phyloP scores from a whole-genome alignment of 345 rosid genomes.

The Luvunga scandens region DNA sequence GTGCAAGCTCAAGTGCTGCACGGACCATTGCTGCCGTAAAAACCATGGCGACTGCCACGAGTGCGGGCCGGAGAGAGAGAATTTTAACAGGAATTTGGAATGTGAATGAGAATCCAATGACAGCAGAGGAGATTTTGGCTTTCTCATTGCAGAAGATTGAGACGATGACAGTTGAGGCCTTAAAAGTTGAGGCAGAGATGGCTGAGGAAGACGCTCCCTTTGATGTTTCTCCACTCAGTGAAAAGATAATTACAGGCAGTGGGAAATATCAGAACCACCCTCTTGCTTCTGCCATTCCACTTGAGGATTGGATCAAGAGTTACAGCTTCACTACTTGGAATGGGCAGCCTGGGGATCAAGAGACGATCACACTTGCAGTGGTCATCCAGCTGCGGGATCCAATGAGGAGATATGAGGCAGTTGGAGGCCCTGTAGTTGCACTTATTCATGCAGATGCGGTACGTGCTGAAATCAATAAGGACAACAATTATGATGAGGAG shows the following conservation, averaged over 20 bases:
- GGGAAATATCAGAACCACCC: conserved; percentile 38
- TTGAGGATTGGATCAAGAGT: conserved; percentile 63
- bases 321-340: conserved; percentile 23
- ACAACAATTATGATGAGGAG: conserved; percentile 44
- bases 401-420: conserved; percentile 77
- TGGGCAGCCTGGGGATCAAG: conserved; percentile 25
- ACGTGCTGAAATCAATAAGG: conserved; percentile 19
- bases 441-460: conserved; percentile 57
- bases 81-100: conserved; percentile 85
- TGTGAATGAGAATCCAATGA: conserved; percentile 54
- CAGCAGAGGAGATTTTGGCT: conserved; percentile 69
- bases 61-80: conserved; percentile 75
- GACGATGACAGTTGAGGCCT: conserved; percentile 72
- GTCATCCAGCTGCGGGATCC: conserved; percentile 81
- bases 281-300: conserved; percentile 52
- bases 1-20: conserved; percentile 85
- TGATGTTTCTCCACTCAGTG: conserved; percentile 50
- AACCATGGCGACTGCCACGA: conserved; percentile 66
- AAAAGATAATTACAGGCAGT: conserved; percentile 26
- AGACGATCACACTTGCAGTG: conserved; percentile 43
- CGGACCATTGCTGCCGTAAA: conserved; percentile 77
- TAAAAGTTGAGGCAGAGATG: conserved; percentile 85
- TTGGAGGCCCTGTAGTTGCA: conserved; percentile 71
- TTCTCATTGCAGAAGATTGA: conserved; percentile 79
- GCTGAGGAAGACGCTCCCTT: conserved; percentile 82